phyloP scores from a whole-genome alignment of 495 filamentous ascomycete species.

The Melanomma pulvis-pyrius region DNA sequence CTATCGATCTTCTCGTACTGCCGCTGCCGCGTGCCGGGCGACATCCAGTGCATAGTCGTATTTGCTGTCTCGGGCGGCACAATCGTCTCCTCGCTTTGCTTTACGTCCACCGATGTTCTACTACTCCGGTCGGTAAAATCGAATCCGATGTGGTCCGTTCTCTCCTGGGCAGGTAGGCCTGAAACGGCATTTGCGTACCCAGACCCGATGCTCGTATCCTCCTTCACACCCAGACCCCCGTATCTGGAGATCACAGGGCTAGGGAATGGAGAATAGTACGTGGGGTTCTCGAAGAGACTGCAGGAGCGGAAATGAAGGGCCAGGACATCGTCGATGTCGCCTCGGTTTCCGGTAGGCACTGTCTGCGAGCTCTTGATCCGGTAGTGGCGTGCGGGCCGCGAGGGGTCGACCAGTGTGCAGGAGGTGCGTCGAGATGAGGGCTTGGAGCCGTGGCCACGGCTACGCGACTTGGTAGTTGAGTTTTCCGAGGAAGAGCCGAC shows the following conservation, averaged over 20 bases:
- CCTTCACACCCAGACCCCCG: background rate
- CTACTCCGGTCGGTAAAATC: background rate
- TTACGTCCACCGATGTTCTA: background rate
- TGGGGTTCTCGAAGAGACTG: slow-evolving; percentile 32
- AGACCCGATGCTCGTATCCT: background rate
- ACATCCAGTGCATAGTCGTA: slow-evolving; percentile 37
- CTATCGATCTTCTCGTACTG: slow-evolving; percentile 35
- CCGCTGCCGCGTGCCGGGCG: slow-evolving; percentile 19
- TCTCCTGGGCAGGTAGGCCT: background rate
- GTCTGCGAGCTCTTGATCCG: slow-evolving; percentile 33
- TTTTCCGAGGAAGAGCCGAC: slow-evolving; percentile 18
- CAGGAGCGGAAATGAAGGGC: slow-evolving; percentile 36
- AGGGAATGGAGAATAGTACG: slow-evolving; percentile 2
- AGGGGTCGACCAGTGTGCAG: slow-evolving; percentile 21
- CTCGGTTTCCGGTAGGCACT: slow-evolving; percentile 12
- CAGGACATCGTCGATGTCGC: slow-evolving; percentile 36
- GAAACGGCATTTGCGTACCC: background rate
- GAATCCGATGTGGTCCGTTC: background rate
- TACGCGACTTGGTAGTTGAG: slow-evolving; percentile 14
- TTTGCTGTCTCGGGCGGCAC: slow-evolving; percentile 5
- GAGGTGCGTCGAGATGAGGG: slow-evolving; percentile 30
- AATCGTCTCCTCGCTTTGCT: slow-evolving; percentile 9
- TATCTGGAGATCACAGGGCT: slow-evolving; percentile 13
- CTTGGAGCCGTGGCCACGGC: slow-evolving; percentile 15
- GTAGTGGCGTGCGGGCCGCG: slow-evolving; percentile 29